These are phyloP conservation scores for Metschnikowia kofuensis DNA, from an alignment of 805 yeast species.

Conservation along the genomic window DNA sequence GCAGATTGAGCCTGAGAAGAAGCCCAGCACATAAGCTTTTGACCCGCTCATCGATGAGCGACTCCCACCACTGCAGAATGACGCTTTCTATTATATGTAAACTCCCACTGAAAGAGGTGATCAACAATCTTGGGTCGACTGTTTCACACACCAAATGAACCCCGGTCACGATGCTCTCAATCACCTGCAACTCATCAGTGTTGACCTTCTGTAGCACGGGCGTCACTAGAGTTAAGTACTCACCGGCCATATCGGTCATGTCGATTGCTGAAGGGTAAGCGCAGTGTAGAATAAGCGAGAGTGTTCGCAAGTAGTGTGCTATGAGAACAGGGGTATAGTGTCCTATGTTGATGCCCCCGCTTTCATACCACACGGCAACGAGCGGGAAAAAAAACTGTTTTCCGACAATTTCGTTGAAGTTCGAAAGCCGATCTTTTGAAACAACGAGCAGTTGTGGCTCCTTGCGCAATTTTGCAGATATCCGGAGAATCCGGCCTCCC, in stretches of 20 bases:
- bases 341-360: slow-evolving; percentile 48
- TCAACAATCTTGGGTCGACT: slow-evolving; percentile 26
- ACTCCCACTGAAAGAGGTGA: slow-evolving; percentile 19
- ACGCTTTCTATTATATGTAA: slow-evolving; percentile 23
- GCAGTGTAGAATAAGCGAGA: slow-evolving; percentile 54
- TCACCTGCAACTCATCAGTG: slow-evolving; percentile 30
- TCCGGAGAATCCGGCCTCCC: slow-evolving; percentile 43
- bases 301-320: slow-evolving; percentile 58
- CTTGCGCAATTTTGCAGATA: slow-evolving; percentile 35
- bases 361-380: slow-evolving; percentile 48
- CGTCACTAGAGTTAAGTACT: slow-evolving; percentile 39
- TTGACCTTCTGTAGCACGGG: slow-evolving; percentile 21
- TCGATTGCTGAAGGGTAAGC: slow-evolving; percentile 55
- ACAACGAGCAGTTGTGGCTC: slow-evolving; percentile 2
- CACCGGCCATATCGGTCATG: slow-evolving; percentile 55
- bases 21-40: slow-evolving; percentile 42
- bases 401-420: slow-evolving; percentile 39
- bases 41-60: slow-evolving; percentile 33
- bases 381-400: slow-evolving; percentile 53
- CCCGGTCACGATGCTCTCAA: slow-evolving; percentile 41
- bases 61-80: slow-evolving; percentile 32
- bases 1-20: slow-evolving; percentile 26
- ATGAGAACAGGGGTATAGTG: slow-evolving; percentile 51
- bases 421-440: slow-evolving; percentile 23
- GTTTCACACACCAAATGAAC: slow-evolving; percentile 34